phyloP scores from a whole-genome alignment of 208 protist genomes.

The Eutreptiella sp. region DNA sequence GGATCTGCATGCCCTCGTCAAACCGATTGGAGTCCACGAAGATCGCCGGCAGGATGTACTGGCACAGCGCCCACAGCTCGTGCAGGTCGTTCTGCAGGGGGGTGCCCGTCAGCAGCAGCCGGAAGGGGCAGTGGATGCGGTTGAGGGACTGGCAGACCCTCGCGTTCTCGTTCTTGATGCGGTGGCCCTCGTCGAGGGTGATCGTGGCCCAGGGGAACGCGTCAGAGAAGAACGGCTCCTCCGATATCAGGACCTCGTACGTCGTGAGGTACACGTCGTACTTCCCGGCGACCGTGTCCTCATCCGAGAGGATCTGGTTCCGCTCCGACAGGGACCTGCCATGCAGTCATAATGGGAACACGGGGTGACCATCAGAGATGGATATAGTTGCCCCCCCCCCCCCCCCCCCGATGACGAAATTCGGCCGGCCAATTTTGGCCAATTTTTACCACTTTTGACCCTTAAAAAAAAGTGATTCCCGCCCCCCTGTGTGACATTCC shows the following conservation, averaged over 20 bases:
- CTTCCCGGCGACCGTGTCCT: too few species aligned
- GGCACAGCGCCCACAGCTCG: constrained; percentile 98
- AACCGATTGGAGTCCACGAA: constrained; percentile 61
- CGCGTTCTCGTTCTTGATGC: constrained; percentile 89
- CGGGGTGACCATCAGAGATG: too few species aligned
- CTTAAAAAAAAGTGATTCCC: too few species aligned
- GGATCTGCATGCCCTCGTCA: constrained; percentile 55
- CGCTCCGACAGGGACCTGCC: too few species aligned
- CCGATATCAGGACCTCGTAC: constrained; percentile 4
- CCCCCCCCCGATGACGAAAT: too few species aligned
- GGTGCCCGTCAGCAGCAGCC: constrained; percentile 89
- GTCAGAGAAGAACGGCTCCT: constrained; percentile 28
- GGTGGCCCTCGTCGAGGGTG: constrained; percentile 95
- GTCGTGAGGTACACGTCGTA: constrained; percentile 72
- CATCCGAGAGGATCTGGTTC: too few species aligned
- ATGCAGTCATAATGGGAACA: too few species aligned
- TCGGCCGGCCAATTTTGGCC: too few species aligned
- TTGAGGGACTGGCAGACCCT: constrained; percentile 85
- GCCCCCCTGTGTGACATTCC: too few species aligned
- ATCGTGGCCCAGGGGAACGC: constrained; percentile 75
- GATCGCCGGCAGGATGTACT: constrained; percentile 94
- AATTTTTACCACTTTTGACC: too few species aligned
- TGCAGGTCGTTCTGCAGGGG: constrained; percentile 97
- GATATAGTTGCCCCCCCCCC: too few species aligned
- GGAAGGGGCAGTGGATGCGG: constrained; percentile 79